Base-by-base conservation (phyloP, 768 basidiomycete genomes). In the Boletus vermiculosoides region DNA sequence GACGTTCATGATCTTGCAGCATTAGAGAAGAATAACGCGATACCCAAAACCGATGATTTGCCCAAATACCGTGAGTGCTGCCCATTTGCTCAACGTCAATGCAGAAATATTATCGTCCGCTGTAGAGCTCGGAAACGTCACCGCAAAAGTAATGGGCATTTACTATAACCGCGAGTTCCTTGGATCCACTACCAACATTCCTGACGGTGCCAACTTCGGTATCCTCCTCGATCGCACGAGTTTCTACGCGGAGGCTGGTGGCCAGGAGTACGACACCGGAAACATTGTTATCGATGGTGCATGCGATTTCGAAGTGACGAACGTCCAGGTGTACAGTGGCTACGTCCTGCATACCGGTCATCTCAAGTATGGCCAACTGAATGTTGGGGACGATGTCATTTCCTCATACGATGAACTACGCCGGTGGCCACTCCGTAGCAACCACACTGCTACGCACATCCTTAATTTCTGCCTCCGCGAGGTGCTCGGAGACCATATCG, bases 381-480 rank as follows among this genome's bases (percentile, higher is more conserved):
- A 78, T 22, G 79, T 95, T 16, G 91, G 87, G 30, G 86, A 93
- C 63, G 80, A 86, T 62, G 90, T 99, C 28, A 83, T 94, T 28
- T 85, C 90, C 5, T 90, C 91, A 1, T 98, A 98, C 67, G 94
- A 98, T 63, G 95, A 98, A 79, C 90, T 93, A 52, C 92, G 97
- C 37, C 84, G 97, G 49, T 94, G 93, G 90, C 95, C 96, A 0
- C 76, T 99, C 49, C 87, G 95, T 52, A 98, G 94, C 74, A 99
- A 99, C 68, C 97, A 99, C 76, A 98, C 97, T 28, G 97, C 88
- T 22, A 99, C 97, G 0, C 97, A 99, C 71, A 97, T 99, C 64
- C 89, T 99, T 64, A 99, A 99, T 78, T 99, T 81, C 67, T 84
- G 79, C 52, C 83, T 99, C 4, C 90, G 97, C 36, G 97, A 98